Evolutionary conservation across 2,329 filamentous ascomycete species (phyloP), one percentile per base, ranked within the genome.

Genomic region (Salinomyces thailandicus): DNA sequence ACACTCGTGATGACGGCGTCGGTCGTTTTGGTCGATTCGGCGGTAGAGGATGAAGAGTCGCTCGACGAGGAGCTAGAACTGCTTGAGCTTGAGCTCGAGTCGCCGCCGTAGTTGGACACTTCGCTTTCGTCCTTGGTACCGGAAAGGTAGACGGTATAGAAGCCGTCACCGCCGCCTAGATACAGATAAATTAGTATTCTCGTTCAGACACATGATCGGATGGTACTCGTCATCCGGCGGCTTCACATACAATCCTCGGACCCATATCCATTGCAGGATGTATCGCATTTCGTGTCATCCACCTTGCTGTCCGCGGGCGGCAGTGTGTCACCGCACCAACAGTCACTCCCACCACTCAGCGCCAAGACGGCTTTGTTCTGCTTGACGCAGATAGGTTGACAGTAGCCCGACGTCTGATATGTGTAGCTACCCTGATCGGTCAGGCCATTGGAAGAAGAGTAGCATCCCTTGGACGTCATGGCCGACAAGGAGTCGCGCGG

Each of bases 301-400:
- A 75, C 70, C 41, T 77, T 55, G 27, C 64, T 63, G 12, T 63
- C 63, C 26, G 64, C 51, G 12, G 77, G 66, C 0, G 86, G 86
- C 32, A 87, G 69, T 40, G 68, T 60, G 44, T 75, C 63, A 41
- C 85, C 86, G 52, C 86, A 93, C 52, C 68, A 83, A 62, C 86
- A 94, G 45, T 75, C 61, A 13, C 68, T 65, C 12, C 73, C 73
- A 13, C 69, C 68, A 5, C 69, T 73, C 30, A 83, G 62, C 19
- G 69, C 84, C 50, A 79, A 74, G 5, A 85, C 80, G 1, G 68
- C 47, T 22, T 71, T 67, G 5, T 64, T 51, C 1, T 60, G 52
- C 2, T 60, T 50, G 16, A 64, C 50, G 53, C 75, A 79, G 43
- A 63, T 56, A 14, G 59, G 48, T 45, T 72, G 67, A 47, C 75